Conservation (phyloP, 805 yeast genomes). For the Wickerhamomyces queroliae region DNA sequence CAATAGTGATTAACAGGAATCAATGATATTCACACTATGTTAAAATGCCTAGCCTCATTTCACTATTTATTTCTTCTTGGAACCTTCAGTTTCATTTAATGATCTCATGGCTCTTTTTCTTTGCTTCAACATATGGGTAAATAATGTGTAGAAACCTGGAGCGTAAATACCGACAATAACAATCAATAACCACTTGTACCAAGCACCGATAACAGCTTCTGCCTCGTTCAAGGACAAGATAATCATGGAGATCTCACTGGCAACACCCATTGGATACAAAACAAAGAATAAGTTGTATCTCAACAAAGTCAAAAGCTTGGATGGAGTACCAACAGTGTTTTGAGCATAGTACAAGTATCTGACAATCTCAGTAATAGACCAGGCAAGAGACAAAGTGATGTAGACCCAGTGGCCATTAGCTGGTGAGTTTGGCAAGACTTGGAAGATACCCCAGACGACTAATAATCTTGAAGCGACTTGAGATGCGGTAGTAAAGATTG, state of each 20-base stretch:
- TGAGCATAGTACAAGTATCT: slow-evolving; percentile 86
- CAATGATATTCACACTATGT: background rate
- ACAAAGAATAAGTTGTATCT: slow-evolving; percentile 81
- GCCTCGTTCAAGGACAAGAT: slow-evolving; percentile 71
- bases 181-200: slow-evolving; percentile 51
- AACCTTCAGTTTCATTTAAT: slow-evolving; percentile 12
- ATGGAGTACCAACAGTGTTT: slow-evolving; percentile 48
- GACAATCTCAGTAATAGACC: slow-evolving; percentile 93
- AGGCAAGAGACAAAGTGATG: slow-evolving; percentile 65
- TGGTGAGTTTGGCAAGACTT: slow-evolving; percentile 65
- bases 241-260: slow-evolving; percentile 69
- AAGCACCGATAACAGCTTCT: slow-evolving; percentile 37
- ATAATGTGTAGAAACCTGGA: slow-evolving; percentile 84
- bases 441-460: slow-evolving; percentile 78
- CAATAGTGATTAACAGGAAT: too few species aligned
- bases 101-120: slow-evolving; percentile 68
- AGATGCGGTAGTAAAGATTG: slow-evolving; percentile 73
- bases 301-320: slow-evolving; percentile 55
- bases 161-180: slow-evolving; percentile 59
- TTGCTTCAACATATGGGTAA: slow-evolving; percentile 84
- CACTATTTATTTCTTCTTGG: background rate
- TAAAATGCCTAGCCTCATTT: background rate
- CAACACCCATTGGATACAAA: slow-evolving; percentile 90
- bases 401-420: slow-evolving; percentile 57
- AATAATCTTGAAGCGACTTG: slow-evolving; percentile 85